Conservation (phyloP, 805 yeast species). For the Cephaloascus fragrans region DNA sequence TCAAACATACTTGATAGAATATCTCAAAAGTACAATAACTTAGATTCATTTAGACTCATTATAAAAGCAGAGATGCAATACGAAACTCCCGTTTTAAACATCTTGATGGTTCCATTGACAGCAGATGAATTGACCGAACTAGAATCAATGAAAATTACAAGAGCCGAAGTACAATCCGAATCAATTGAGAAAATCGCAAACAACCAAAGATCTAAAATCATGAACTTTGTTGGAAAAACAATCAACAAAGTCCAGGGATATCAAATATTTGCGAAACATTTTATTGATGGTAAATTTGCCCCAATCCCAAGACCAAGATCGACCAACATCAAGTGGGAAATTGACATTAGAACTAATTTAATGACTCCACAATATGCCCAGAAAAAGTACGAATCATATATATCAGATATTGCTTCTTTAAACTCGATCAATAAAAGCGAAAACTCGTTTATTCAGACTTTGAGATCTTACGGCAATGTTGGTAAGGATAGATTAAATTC, state of each 20-base stretch:
- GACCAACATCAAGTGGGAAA: not conserved
- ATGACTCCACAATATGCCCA: not conserved
- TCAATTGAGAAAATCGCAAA: too few species aligned
- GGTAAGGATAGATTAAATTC: not conserved
- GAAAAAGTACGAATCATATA: not conserved
- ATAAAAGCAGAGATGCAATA: slow-evolving; percentile 10
- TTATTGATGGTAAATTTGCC: not conserved
- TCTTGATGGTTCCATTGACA: not conserved
- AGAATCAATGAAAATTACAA: not conserved
- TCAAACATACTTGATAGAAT: slow-evolving; percentile 31
- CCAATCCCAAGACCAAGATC: not conserved
- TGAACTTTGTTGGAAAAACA: too few species aligned
- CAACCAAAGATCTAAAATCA: too few species aligned
- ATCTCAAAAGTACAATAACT: slow-evolving; percentile 12
- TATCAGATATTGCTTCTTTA: not conserved
- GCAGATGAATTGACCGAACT: not conserved
- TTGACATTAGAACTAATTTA: too few species aligned
- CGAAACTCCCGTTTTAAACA: too few species aligned
- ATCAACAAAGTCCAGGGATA: not conserved
- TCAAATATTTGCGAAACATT: not conserved
- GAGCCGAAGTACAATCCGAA: not conserved
- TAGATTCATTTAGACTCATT: slow-evolving; percentile 26
- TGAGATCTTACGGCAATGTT: not conserved
- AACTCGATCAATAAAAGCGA: not conserved
- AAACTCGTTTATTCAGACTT: not conserved